phyloP scores from a whole-genome alignment of 345 rosid genomes.

The Populus nigra region DNA sequence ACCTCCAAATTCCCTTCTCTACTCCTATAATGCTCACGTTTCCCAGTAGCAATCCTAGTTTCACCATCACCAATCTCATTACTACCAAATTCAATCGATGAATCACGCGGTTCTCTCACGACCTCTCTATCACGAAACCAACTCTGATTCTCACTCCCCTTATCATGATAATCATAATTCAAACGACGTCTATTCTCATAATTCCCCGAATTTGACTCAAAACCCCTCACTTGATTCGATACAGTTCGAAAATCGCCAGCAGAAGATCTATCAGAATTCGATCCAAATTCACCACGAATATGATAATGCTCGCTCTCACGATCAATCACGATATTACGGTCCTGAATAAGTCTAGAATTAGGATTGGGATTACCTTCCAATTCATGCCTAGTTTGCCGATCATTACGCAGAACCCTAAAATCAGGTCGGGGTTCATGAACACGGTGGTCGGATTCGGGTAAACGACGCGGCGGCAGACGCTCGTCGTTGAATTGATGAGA shows the following conservation, averaged over 20 bases:
- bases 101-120: constrained; percentile 21
- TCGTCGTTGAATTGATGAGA: constrained; percentile 10
- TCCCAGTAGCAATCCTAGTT: constrained; percentile 27
- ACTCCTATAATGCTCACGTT: constrained; percentile 37
- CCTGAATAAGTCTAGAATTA: constrained; percentile 49
- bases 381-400: constrained; percentile 39
- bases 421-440: constrained; percentile 5
- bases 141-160: constrained; percentile 37
- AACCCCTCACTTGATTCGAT: constrained; percentile 23
- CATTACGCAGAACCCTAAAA: constrained; percentile 27
- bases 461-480: constrained; percentile 6
- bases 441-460: constrained; percentile 7
- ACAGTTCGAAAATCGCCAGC: constrained; percentile 34
- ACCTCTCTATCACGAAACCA: constrained; percentile 33
- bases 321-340: constrained; percentile 13
- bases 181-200: constrained; percentile 1
- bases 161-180: constrained; percentile 19
- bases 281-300: constrained; percentile 32
- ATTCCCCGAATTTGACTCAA: constrained; percentile 32
- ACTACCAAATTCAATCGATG: constrained; percentile 25
- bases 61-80: constrained; percentile 27
- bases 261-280: constrained; percentile 40
- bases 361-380: constrained; percentile 21
- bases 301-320: constrained; percentile 18
- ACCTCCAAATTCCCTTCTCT: constrained; percentile 22